Evolutionary conservation across 192 early-diverging fungal genomes (phyloP).

Genomic region (Gigaspora rosea): DNA sequence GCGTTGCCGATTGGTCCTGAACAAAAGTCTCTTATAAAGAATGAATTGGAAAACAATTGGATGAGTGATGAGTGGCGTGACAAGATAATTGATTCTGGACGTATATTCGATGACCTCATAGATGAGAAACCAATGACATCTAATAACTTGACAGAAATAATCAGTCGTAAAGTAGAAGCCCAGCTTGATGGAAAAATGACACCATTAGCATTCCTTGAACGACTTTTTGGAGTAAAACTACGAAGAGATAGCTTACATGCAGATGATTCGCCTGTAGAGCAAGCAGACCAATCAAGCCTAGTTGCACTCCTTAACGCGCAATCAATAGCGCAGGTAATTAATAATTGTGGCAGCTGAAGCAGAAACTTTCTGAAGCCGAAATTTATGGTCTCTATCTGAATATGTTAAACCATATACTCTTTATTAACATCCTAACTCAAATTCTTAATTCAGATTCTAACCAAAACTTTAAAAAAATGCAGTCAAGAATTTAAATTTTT

Average conservation of each 20-base stretch:
- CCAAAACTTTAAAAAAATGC: too few species aligned
- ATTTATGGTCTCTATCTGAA: too few species aligned
- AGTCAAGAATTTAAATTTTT: too few species aligned
- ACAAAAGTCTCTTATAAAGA: not conserved
- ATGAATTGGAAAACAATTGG: constrained; percentile 15
- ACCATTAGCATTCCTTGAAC: constrained; percentile 13
- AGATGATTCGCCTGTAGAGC: not conserved
- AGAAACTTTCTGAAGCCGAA: too few species aligned
- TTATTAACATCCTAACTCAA: too few species aligned
- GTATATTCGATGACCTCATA: not conserved
- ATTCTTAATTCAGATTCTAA: too few species aligned
- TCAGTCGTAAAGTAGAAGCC: not conserved
- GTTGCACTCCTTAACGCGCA: not conserved
- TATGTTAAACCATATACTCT: too few species aligned
- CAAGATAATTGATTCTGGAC: not conserved
- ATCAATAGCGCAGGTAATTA: not conserved
- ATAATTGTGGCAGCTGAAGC: not conserved
- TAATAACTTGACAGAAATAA: constrained; percentile 3
- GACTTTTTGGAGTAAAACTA: constrained; percentile 16
- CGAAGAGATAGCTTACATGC: constrained; percentile 17
- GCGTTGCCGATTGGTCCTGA: not conserved
- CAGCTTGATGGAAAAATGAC: constrained; percentile 18
- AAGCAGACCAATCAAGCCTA: not conserved
- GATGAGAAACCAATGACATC: constrained; percentile 8
- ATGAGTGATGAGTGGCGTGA: not conserved